phyloP scores from a whole-genome alignment of 768 basidiomycete genomes.

The Termitomyces sp. region DNA sequence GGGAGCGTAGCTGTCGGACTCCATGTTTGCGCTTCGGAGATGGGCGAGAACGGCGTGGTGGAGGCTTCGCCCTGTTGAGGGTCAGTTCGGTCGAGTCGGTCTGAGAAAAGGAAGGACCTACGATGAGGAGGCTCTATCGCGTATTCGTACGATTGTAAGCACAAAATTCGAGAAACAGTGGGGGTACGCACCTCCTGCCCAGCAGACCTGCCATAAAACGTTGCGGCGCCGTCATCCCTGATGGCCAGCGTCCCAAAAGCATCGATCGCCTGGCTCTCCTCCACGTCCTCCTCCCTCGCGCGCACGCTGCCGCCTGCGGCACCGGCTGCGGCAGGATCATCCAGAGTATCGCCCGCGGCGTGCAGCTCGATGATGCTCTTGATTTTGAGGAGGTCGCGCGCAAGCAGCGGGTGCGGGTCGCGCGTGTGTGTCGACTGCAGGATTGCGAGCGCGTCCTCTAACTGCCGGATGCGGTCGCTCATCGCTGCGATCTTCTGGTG shows the following conservation, averaged over 20 bases:
- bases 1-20: slow-evolving; percentile 12
- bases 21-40: neutral
- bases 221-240: slow-evolving; percentile 62
- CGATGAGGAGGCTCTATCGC: slow-evolving; percentile 48
- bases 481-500: slow-evolving; percentile 63
- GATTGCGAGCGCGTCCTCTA: slow-evolving; percentile 62
- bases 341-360: slow-evolving; percentile 36
- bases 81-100: neutral
- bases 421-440: slow-evolving; percentile 41
- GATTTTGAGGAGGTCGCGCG: slow-evolving; percentile 53
- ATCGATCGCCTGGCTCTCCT: slow-evolving; percentile 53
- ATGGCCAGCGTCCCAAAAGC: slow-evolving; percentile 67
- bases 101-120: slow-evolving; percentile 21
- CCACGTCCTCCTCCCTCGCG: slow-evolving; percentile 22
- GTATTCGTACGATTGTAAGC: neutral
- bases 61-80: slow-evolving; percentile 28
- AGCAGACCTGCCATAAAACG: slow-evolving; percentile 68
- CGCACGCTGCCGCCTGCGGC: no score
- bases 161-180: neutral
- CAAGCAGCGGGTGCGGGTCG: slow-evolving; percentile 56
- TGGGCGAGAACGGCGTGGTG: neutral
- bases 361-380: slow-evolving; percentile 69
- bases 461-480: slow-evolving; percentile 65
- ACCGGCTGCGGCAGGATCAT: no score
- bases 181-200: slow-evolving; percentile 55